Evolutionary conservation across 1,139 yeast species (phyloP), one percentile per base, ranked within the genome.

Genomic region (Protomyces inundatus): DNA sequence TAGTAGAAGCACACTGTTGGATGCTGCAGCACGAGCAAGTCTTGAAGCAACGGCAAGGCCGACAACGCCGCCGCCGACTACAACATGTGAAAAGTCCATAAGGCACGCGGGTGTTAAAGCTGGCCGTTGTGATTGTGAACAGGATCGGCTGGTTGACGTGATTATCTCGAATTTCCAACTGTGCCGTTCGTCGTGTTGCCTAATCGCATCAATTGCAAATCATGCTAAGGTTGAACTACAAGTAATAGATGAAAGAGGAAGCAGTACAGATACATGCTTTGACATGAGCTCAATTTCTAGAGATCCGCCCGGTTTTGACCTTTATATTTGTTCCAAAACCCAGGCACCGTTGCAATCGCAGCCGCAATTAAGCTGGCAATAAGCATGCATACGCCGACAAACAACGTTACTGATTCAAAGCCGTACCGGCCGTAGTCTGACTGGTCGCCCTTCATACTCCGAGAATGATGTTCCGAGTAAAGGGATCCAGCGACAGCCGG

Each of bases 1-100:
- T 2, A 90, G 73, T 9, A 90, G 73, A 0, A 89, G 75, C 0
- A 90, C 90, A 30, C 34, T 52, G 0, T 89, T 90, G 2, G 74
- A 73, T 67, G 82, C 81, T 0, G 50, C 37, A 10, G 64, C 57
- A 10, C 54, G 53, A 5, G 84, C 76, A 54, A 90, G 76, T 69
- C 86, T 86, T 0, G 91, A 83, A 0, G 89, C 96, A 65, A 89
- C 80, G 0, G 96, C 88, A 6, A 89, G 78, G 0, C 97, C 97
- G 0, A 90, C 91, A 0, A 84, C 88, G 0, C 97, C 97, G 0
- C 90, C 97, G 3, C 97, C 97, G 23, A 90, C 78, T 0, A 90
- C 83, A 0, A 86, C 85, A 73, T 90, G 97, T 0, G 95, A 83
- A 71, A 84, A 89, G 72, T 88, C 95, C 37, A 57, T 42, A 3